Evolutionary conservation across 441 rosid genomes (phyloP), one percentile per base, ranked within the genome.

Genomic region (Jatropha podagrica): DNA sequence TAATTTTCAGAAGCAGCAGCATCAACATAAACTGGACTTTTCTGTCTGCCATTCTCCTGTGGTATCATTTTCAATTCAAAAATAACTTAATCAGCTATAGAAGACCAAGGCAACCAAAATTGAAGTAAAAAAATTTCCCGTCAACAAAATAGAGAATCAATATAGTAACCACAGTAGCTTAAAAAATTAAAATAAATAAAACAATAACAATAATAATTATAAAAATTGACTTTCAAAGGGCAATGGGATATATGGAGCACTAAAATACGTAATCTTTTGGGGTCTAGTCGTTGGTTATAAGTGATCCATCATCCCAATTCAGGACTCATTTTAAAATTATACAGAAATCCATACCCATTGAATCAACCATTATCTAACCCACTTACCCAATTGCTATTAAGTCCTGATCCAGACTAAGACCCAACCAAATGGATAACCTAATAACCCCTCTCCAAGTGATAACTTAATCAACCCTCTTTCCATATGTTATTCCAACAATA

Each of bases 11-110:
- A 82, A 61, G 86, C 80, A 54, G 83, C 77, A 75, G 80, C 77
- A 37, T 81, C 92, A 48, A 62, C 86, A 46, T 76, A 74, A 72
- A 72, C 68, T 68, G 81, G 78, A 77, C 74, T 82, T 75, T 83
- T 86, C 73, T 72, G 91, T 75, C 82, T 81, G 26, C 85, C 89
- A 62, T 82, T 90, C 80, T 90, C 97, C 99, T 96, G 86, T 59
- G 66, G 40, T 27, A 76, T 26, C 38, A 38, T 69, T 20, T 58
- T 18, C 41, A 75, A 48, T 64, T 26, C 17, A 68, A 51, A 78
- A 52, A 60, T 69, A 62, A 9, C n/a, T 42, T 42, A 48, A 55
- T 59, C 55, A 48, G 5, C 1, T 1, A 51, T 51, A 51, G 15
- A 51, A 51, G 18, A 51, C 10, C 17, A 0, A 27, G 42, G 55